phyloP scores from a whole-genome alignment of 2,329 filamentous ascomycete species.

The Paecilomyces variotii region DNA sequence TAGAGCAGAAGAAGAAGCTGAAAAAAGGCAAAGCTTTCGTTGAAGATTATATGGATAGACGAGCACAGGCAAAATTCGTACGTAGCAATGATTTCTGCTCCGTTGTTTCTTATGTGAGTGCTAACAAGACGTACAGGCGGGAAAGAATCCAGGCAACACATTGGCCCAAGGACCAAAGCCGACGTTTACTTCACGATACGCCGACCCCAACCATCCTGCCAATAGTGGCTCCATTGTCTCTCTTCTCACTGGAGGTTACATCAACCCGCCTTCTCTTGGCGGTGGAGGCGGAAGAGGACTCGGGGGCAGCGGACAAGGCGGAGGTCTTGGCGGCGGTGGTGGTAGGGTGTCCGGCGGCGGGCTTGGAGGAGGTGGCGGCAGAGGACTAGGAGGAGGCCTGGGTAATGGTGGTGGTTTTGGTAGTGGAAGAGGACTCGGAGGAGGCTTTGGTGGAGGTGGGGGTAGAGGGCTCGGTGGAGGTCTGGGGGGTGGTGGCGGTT shows the following conservation, averaged over 20 bases:
- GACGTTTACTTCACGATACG: conserved; percentile 41
- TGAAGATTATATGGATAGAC: conserved; percentile 43
- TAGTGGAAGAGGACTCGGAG: background rate
- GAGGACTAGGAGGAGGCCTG: background rate
- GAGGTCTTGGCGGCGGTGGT: background rate
- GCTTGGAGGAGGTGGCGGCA: background rate
- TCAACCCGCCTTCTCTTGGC: conserved; percentile 13
- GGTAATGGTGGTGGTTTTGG: background rate
- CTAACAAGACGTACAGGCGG: conserved; percentile 11
- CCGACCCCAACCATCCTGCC: conserved; percentile 44
- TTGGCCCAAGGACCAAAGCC: conserved; percentile 25
- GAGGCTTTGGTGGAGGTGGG: background rate
- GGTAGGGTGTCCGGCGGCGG: background rate
- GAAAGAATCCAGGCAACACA: conserved; percentile 34
- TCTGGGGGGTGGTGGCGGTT: background rate
- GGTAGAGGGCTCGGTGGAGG: background rate
- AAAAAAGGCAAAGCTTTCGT: conserved; percentile 27
- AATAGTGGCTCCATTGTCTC: conserved; percentile 42
- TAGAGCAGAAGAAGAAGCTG: conserved; percentile 10
- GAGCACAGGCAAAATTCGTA: conserved; percentile 41
- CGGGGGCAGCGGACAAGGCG: conserved; percentile 8
- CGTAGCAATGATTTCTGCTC: conserved; percentile 9
- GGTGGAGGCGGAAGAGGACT: conserved; percentile 3
- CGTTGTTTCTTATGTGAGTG: background rate
- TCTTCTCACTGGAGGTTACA: conserved; percentile 39